Evolutionary conservation across 2,329 filamentous ascomycete genomes (phyloP).

Genomic region (Nothophoma quercina): DNA sequence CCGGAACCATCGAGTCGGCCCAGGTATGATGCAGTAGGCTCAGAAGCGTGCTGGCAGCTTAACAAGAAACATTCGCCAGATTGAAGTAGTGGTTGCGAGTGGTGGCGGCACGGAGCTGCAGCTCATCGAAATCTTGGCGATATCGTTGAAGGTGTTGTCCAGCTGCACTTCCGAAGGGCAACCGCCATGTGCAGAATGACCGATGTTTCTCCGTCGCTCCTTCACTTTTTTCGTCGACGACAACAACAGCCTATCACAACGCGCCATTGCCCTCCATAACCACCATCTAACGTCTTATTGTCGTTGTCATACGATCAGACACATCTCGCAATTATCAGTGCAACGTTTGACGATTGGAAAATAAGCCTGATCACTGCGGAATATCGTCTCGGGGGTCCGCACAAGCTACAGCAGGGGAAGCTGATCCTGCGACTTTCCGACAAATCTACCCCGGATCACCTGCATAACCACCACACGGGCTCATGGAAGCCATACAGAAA

Average conservation of each 20-base stretch:
- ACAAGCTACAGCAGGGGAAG: slow-evolving; percentile 26
- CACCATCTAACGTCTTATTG: neutral
- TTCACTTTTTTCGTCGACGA: slow-evolving; percentile 7
- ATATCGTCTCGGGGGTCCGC: slow-evolving; percentile 26
- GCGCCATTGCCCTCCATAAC: slow-evolving; percentile 15
- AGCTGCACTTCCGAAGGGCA: neutral
- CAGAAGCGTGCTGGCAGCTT: neutral
- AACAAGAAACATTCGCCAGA: neutral
- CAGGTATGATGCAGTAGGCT: neutral
- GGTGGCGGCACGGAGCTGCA: neutral
- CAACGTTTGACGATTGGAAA: neutral
- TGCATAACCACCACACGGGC: slow-evolving; percentile 10
- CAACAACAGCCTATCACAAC: slow-evolving; percentile 2
- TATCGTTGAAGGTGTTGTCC: neutral
- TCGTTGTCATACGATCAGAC: neutral
- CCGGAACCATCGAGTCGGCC: neutral
- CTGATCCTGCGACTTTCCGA: slow-evolving; percentile 29
- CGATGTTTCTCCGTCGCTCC: neutral
- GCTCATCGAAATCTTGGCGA: neutral
- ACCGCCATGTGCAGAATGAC: neutral
- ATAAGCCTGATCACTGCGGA: neutral
- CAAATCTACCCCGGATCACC: slow-evolving; percentile 20
- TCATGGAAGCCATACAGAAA: slow-evolving; percentile 35
- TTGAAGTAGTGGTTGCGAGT: neutral
- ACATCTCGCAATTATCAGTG: neutral